phyloP scores from a whole-genome alignment of 192 early-diverging fungal species.

The Funneliformis mosseae region DNA sequence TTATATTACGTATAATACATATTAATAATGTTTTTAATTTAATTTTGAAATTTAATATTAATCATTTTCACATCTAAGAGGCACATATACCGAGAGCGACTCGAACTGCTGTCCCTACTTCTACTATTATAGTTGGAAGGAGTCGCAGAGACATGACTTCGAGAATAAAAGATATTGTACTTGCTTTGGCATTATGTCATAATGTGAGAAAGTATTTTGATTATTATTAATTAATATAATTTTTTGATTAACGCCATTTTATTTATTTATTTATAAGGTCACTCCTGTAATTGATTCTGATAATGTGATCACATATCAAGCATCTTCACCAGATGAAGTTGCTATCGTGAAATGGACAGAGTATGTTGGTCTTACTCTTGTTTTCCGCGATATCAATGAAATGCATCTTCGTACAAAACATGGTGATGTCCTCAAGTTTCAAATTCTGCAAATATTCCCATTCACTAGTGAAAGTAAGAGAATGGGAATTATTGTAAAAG shows the following conservation, averaged over 20 bases:
- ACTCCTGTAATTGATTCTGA: constrained; percentile 69
- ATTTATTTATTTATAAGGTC: constrained; percentile 45
- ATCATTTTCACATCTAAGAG: not conserved
- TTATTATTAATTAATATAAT: not conserved
- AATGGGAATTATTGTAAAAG: constrained; percentile 91
- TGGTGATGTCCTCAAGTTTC: constrained; percentile 63
- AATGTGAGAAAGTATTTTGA: constrained; percentile 62
- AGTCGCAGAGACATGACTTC: constrained; percentile 82
- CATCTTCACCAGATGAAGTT: constrained; percentile 95
- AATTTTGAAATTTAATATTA: not conserved
- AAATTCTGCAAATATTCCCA: constrained; percentile 92
- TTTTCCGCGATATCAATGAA: constrained; percentile 71
- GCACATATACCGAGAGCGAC: not conserved
- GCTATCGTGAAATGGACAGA: constrained; percentile 94
- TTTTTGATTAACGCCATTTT: not conserved
- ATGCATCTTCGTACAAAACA: constrained; percentile 66
- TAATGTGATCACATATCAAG: constrained; percentile 80
- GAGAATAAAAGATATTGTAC: constrained; percentile 84
- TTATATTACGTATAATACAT: not conserved
- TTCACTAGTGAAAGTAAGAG: constrained; percentile 98
- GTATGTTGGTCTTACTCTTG: constrained; percentile 79
- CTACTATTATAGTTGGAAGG: constrained; percentile 49
- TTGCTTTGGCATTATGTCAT: constrained; percentile 88
- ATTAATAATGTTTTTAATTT: not conserved
- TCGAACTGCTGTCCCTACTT: constrained; percentile 36